Evolutionary conservation across 305 asterid genomes (phyloP), one percentile per base, ranked within the genome.

Genomic region (Withania somnifera): DNA sequence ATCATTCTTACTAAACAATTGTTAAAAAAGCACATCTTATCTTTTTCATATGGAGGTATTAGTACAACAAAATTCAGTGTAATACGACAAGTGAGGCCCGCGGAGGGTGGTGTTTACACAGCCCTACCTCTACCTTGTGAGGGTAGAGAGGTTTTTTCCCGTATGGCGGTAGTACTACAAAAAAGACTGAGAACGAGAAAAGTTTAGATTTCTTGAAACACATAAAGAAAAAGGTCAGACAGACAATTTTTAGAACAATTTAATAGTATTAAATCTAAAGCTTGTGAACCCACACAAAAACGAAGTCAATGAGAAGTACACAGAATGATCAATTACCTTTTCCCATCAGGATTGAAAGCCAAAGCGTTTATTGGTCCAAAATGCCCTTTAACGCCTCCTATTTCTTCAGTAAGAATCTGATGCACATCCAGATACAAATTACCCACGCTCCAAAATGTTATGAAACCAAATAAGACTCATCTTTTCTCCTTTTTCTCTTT

Each of bases 381-480:
- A 82, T 95, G 99, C 56, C 98, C 98, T 87, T 95, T 95, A 0
- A 95, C 98, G 38, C 98, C 99, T 24, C 99, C 99, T 32, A 93
- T 91, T 83, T 92, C 97, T 79, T 93, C 97, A 30, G 91, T 88
- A 64, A 95, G 97, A 86, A 95, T 90, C 99, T 95, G 82, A n/a
- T 26, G 11, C 42, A 75, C 47, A 47, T 50, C 60, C 60, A 75
- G 38, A 50, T 26, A 75, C 42, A 75, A 20, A 30, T 47, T 28
- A 87, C 81, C 79, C 5, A 36, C 60, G 26, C 58, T 73, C 61
- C 45, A 19, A 50, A 75, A 75, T 50, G 61, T 50, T 26, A 75
- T 28, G 17, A 75, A 75, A 75, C 61, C 79, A 10, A 75, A 50
- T 47, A 8, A 50, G 15, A 26, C 13, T 52, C 10, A 26, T 28